phyloP scores from a whole-genome alignment of 2,329 filamentous ascomycete species.

The Ophiostoma sp. region DNA sequence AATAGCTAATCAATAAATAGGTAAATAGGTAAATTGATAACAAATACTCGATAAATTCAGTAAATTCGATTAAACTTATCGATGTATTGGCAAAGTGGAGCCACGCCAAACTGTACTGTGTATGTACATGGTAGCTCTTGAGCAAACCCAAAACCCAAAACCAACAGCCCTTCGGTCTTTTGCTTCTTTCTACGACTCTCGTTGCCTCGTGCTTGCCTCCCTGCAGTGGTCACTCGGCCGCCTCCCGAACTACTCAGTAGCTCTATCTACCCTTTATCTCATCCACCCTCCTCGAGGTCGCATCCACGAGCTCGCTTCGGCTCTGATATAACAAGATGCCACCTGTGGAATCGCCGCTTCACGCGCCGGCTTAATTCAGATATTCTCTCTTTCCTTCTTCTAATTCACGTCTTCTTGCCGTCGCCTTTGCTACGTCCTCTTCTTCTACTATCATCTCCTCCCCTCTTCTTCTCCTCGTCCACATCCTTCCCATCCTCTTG shows the following conservation, averaged over 20 bases:
- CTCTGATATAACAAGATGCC: not conserved
- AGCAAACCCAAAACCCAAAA: not conserved
- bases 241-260: too few relatives aligned
- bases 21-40: not conserved
- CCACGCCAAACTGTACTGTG: not conserved
- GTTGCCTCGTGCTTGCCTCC: not conserved
- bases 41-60: not conserved
- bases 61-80: not conserved
- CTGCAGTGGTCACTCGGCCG: too few relatives aligned
- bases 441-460: not conserved
- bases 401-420: not conserved
- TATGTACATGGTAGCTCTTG: not conserved
- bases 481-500: not conserved
- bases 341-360: not conserved
- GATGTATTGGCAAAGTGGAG: not conserved
- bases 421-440: not conserved
- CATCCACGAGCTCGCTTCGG: too few relatives aligned
- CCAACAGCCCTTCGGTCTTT: not conserved
- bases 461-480: not conserved
- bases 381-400: not conserved
- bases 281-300: not conserved
- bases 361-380: not conserved
- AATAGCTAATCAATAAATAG: not conserved
- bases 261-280: not conserved
- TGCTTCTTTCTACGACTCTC: not conserved